Evolutionary conservation across 2,329 filamentous ascomycete species (phyloP), one percentile per base, ranked within the genome.

Genomic region (Pseudogymnoascus sp.): DNA sequence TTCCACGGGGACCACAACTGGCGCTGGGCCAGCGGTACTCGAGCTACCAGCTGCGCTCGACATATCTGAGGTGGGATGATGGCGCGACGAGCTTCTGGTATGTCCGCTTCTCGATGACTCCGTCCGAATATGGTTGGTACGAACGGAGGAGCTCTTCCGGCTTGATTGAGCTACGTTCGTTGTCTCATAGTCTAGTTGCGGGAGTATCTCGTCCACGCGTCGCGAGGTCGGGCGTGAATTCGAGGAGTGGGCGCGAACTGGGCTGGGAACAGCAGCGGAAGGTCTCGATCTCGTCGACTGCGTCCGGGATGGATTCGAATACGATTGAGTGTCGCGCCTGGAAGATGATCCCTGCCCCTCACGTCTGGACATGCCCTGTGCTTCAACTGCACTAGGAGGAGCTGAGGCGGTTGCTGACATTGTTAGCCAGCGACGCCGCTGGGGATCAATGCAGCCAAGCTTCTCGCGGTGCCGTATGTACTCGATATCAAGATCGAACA

Each of bases 101-200:
- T 61, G 58, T 23, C 58, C 58, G 18, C 58, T 90, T 62, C 68
- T 67, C 4, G 65, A 60, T 5, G 72, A 71, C 35, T 72, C 69
- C 28, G 68, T 63, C 55, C 68, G 63, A 21, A 68, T 66, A 33
- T 55, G 49, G 40, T 35, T 45, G 14, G 67, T 63, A 28, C 67
- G 67, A 62, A 73, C 71, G 40, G 37, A 28, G 25, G 60, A 61
- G n/a, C 60, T 43, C 41, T 52, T 61, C 69, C 63, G 70, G 63
- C 68, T 71, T 59, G 68, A 68, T 62, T 70, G 67, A 61, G 84
- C 83, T 78, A 89, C 75, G 78, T 87, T 87, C 70, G 82, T 80
- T 69, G 87, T 83, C 77, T 93, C 90, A 79, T 87, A 87, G 76
- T 95, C 90, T 74, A 88, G 81, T 71, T 88, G 85, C 62, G 78